Evolutionary conservation across 257 asterid species (phyloP), one percentile per base, ranked within the genome.

Genomic region (Petunia secreta): DNA sequence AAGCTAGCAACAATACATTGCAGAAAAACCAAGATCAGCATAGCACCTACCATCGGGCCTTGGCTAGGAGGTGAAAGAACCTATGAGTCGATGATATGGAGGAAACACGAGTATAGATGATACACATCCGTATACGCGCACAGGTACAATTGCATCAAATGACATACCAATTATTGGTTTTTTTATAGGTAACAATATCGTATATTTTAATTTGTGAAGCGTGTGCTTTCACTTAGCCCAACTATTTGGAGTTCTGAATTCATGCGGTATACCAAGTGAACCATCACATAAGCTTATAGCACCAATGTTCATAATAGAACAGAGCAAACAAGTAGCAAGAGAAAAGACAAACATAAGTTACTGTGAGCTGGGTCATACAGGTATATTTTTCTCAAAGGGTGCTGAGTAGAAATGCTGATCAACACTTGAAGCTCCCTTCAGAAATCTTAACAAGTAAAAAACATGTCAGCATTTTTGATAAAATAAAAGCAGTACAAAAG

Each of bases 401-500:
- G 93, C 88, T 41, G 97, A 89, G 79, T 48, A 85, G 88, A 94
- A 92, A 89, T 94, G 98, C 82, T 91, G 97, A 90, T 96, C 99
- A 80, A 94, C 85, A 76, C 95, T 92, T 77, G 97, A 92, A 87
- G 99, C 99, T 81, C 99, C 99, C 87, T 89, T 89, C 25, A 96
- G 93, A 83, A 95, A 95, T 91, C 99, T 95, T 86, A 86, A 82
- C 41, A 64, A 41, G 69, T 74, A 41, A 60, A 40, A 81, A 80
- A 68, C 52, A 78, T 79, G 80, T 86, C 82, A 87, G 77, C 57
- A 40, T 53, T 80, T 48, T 25, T 73, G 40, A 73, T 50, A 25
- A 73, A 50, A 73, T 50, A 25, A 73, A 50, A 73, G 78, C 62
- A 73, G 62, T 36, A 50, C 78, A 73, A 50, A 36, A 13, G 50